These are phyloP conservation scores for Hippophae rhamnoides DNA, from an alignment of 306 rosid species.

Conservation along the genomic window DNA sequence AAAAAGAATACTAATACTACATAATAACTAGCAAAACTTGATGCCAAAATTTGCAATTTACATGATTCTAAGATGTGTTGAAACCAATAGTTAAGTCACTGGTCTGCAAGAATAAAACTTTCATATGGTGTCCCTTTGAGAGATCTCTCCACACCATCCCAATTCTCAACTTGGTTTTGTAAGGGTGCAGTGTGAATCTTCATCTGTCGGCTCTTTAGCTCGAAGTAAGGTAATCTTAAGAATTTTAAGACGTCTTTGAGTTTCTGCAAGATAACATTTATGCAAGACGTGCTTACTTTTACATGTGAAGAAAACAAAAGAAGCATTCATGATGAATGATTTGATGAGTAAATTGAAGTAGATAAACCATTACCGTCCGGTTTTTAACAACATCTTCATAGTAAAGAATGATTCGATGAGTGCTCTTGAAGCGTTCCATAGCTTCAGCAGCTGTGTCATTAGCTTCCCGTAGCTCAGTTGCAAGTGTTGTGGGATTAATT, in stretches of 20 bases:
- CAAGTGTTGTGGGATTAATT: slow-evolving; percentile 27
- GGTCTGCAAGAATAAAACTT: slow-evolving; percentile 25
- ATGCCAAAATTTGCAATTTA: not conserved
- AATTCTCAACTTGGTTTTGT: slow-evolving; percentile 41
- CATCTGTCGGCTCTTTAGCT: slow-evolving; percentile 44
- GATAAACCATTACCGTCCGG: slow-evolving; percentile 26
- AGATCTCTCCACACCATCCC: slow-evolving; percentile 41
- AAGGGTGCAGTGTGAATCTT: slow-evolving; percentile 51
- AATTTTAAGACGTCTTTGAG: slow-evolving; percentile 56
- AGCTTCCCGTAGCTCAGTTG: slow-evolving; percentile 34
- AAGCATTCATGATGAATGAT: no score
- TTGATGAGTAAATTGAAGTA: not conserved
- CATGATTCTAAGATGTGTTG: not conserved
- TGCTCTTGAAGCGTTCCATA: slow-evolving; percentile 37
- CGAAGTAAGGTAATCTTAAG: slow-evolving; percentile 38
- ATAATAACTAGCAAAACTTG: not conserved
- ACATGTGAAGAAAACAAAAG: not conserved
- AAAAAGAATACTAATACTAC: no score
- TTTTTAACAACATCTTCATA: slow-evolving; percentile 56
- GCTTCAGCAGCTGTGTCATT: slow-evolving; percentile 31
- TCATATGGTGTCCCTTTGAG: slow-evolving; percentile 35
- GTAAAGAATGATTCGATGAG: slow-evolving; percentile 48
- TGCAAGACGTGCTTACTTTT: not conserved
- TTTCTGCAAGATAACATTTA: slow-evolving; percentile 24
- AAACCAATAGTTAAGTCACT: not conserved